A percentile compares a stretch with the other conserved stretches of the same genome.
Conservation (phyloP, 2,329 filamentous ascomycete species). For the Fonsecaea erecta region DNA sequence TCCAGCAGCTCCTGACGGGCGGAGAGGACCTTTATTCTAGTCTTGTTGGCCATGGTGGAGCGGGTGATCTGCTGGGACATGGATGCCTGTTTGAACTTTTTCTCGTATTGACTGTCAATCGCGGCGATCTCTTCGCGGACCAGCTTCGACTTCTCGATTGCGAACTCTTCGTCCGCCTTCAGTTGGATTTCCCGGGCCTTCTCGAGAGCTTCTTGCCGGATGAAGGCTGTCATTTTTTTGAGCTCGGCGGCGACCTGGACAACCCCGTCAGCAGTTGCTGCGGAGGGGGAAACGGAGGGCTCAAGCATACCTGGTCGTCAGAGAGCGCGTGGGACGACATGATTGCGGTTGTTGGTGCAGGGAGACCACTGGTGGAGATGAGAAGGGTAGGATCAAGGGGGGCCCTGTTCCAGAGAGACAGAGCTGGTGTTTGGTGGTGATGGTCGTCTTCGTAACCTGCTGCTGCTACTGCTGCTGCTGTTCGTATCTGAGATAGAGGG, state of each 20-base stretch:
- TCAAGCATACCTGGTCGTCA: conserved; percentile 80
- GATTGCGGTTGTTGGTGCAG: conserved; percentile 52
- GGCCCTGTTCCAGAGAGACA: conserved; percentile 14
- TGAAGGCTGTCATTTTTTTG: conserved; percentile 99
- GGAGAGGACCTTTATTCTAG: conserved; percentile 82
- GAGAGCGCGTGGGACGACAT: conserved; percentile 98
- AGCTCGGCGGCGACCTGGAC: conserved; percentile 91
- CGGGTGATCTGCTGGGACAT: conserved; percentile 99
- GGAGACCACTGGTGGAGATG: conserved; percentile 22
- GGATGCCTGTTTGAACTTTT: conserved; percentile 98
- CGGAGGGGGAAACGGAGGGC: not conserved
- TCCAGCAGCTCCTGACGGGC: conserved; percentile 91
- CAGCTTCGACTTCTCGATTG: conserved; percentile 98
- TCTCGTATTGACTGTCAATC: conserved; percentile 92
- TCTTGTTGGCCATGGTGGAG: conserved; percentile 96
- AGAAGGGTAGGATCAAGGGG: not conserved
- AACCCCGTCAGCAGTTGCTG: conserved; percentile 3
- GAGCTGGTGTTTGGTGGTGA: conserved; percentile 34
- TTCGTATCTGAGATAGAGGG: not conserved
- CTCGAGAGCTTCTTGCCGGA: conserved; percentile 96
- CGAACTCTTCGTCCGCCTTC: conserved; percentile 98
- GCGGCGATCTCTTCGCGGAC: conserved; percentile 91
- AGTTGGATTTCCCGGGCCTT: conserved; percentile 97
- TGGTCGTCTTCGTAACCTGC: not conserved
- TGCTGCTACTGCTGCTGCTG: too few relatives aligned